A percentile compares a stretch with the other conserved stretches of the same genome.
These are phyloP conservation scores for Chalciporus chontae DNA, from an alignment of 768 basidiomycete genomes.

Conservation along the genomic window DNA sequence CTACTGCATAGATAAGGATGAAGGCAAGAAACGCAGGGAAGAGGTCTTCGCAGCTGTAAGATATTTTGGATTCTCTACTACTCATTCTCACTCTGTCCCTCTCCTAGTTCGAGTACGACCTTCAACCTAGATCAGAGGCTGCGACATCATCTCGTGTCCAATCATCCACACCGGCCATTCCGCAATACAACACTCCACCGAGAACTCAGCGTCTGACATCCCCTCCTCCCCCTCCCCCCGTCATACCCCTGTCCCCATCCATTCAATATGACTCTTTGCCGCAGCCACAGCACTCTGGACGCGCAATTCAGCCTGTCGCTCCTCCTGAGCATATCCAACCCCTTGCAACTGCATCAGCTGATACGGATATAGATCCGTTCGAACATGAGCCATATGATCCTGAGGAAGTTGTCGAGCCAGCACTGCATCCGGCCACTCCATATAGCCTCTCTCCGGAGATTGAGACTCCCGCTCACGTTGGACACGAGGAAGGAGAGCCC, in stretches of 20 bases:
- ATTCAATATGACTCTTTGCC: conserved; percentile 4
- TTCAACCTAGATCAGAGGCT: conserved; percentile 16
- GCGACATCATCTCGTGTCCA: conserved; percentile 16
- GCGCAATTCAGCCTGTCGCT: conserved; percentile 1
- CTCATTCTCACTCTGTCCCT: conserved; percentile 4
- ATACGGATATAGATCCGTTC: conserved; percentile 33
- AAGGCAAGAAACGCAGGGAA: conserved; percentile 45
- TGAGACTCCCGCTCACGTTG: conserved; percentile 2
- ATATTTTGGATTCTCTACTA: neutral
- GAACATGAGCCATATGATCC: conserved; percentile 27
- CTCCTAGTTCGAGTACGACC: conserved; percentile 40
- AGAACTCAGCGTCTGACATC: conserved; percentile 6
- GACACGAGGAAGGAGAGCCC: conserved; percentile 20
- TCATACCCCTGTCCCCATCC: conserved; percentile 9
- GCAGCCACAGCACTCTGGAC: neutral
- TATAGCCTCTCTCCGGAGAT: conserved; percentile 27
- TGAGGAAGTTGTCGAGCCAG: conserved; percentile 17
- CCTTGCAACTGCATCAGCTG: conserved; percentile 19
- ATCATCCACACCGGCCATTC: conserved; percentile 4
- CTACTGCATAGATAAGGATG: conserved; percentile 60
- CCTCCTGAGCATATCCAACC: conserved; percentile 15
- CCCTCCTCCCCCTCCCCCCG: conserved; percentile 9
- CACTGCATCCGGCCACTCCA: conserved; percentile 19
- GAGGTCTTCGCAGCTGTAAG: conserved; percentile 57
- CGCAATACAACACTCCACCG: conserved; percentile 10